Conservation (phyloP, 2,329 filamentous ascomycete genomes). For the Fusarium coicis region DNA sequence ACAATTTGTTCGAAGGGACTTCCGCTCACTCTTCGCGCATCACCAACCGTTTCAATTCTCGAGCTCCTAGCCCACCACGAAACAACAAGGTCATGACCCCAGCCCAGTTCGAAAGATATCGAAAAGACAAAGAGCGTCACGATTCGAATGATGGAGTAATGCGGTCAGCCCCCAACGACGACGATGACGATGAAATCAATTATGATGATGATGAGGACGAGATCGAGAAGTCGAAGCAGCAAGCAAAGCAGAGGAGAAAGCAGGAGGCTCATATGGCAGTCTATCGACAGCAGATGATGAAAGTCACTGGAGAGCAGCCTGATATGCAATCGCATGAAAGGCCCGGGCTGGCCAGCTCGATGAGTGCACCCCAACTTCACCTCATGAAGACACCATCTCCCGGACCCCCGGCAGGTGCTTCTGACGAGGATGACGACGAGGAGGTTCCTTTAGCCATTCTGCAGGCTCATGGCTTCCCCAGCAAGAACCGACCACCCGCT, state of each 20-base stretch:
- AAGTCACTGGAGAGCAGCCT: slow-evolving; percentile 79
- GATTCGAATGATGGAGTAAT: slow-evolving; percentile 56
- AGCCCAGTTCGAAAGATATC: slow-evolving; percentile 85
- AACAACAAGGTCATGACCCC: slow-evolving; percentile 90
- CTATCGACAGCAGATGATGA: slow-evolving; percentile 96
- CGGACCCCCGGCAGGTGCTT: slow-evolving; percentile 59
- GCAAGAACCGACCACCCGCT: slow-evolving; percentile 78
- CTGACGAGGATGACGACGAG: slow-evolving; percentile 89
- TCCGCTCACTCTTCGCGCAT: slow-evolving; percentile 52
- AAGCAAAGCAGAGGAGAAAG: slow-evolving; percentile 81
- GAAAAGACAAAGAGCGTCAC: slow-evolving; percentile 76
- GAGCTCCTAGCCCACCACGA: slow-evolving; percentile 54
- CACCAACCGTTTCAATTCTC: slow-evolving; percentile 50
- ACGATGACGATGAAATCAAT: slow-evolving; percentile 71
- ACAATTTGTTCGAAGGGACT: slow-evolving; percentile 66
- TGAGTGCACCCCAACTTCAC: slow-evolving; percentile 71
- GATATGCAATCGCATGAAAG: slow-evolving; percentile 55
- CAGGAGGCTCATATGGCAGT: slow-evolving; percentile 91
- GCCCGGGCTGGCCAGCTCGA: slow-evolving; percentile 65
- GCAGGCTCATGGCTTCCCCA: slow-evolving; percentile 88
- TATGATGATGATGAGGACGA: slow-evolving; percentile 85
- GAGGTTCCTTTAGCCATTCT: slow-evolving; percentile 88
- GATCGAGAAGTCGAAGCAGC: slow-evolving; percentile 76
- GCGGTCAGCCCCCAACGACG: slow-evolving; percentile 61
- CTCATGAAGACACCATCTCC: slow-evolving; percentile 51